Conservation (phyloP, 805 yeast species). For the Candida ovalis region DNA sequence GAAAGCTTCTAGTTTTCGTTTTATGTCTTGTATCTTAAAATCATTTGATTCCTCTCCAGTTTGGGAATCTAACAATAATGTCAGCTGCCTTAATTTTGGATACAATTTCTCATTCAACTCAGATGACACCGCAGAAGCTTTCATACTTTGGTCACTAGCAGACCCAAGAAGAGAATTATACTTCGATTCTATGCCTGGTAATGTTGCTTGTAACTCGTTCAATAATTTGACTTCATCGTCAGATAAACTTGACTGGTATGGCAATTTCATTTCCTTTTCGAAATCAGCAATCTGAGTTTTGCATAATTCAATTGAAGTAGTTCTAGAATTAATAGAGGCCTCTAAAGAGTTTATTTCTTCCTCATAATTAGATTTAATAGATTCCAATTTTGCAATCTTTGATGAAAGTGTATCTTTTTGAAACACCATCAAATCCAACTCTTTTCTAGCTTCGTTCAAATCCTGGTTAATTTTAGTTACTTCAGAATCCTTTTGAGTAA, state of each 20-base stretch:
- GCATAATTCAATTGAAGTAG: constrained; percentile 32
- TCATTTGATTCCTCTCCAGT: constrained; percentile 7
- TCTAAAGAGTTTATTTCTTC: constrained; percentile 39
- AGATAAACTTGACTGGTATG: constrained; percentile 42
- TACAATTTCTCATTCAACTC: constrained; percentile 56
- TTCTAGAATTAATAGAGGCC: constrained; percentile 34
- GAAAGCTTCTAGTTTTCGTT: constrained; percentile 15
- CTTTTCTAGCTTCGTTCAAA: constrained; percentile 32
- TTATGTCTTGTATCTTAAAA: constrained; percentile 14
- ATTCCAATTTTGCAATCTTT: constrained; percentile 38
- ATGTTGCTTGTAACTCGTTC: constrained; percentile 28
- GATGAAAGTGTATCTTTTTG: constrained; percentile 42
- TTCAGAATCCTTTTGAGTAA: constrained; percentile 45
- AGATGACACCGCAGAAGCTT: constrained; percentile 43
- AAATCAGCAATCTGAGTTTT: constrained; percentile 40
- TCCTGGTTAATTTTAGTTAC: constrained; percentile 49
- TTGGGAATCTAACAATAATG: constrained; percentile 4
- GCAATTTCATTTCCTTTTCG: constrained; percentile 45
- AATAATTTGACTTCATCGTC: constrained; percentile 45
- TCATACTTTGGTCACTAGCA: constrained; percentile 44
- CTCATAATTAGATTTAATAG: constrained; percentile 38
- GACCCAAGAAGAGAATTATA: constrained; percentile 38
- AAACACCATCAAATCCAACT: constrained; percentile 41
- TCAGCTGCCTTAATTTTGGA: constrained; percentile 46
- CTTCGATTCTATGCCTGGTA: constrained; percentile 37